A percentile compares a stretch with the other conserved stretches of the same genome.
These are phyloP conservation scores for Mycena indigotica DNA, from an alignment of 768 basidiomycete species.

Conservation along the genomic window DNA sequence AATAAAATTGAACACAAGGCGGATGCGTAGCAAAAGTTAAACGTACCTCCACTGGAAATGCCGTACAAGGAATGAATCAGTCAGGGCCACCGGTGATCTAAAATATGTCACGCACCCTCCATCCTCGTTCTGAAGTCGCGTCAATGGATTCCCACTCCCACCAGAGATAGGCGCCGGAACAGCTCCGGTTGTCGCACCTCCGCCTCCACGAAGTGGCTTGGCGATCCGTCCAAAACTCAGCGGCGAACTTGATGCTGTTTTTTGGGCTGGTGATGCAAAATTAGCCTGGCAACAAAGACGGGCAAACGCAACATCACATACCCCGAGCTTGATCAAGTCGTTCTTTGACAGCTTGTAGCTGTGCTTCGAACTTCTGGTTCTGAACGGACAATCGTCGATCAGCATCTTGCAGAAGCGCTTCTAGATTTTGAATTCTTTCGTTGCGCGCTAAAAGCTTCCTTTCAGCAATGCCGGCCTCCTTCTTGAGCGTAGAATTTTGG, in stretches of 20 bases:
- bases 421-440: slow-evolving; percentile 96
- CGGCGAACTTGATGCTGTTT: slow-evolving; percentile 66
- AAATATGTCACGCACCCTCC: slow-evolving; percentile 53
- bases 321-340: slow-evolving; percentile 91
- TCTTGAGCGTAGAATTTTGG: slow-evolving; percentile 96
- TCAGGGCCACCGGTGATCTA: slow-evolving; percentile 24
- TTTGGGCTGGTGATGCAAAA: slow-evolving; percentile 61
- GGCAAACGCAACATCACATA: too few species aligned
- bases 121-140: slow-evolving; percentile 82
- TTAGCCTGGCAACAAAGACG: slow-evolving; percentile 15
- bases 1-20: slow-evolving; percentile 26
- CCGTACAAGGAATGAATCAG: slow-evolving; percentile 30
- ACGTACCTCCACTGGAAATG: slow-evolving; percentile 43
- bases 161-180: slow-evolving; percentile 44
- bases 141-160: slow-evolving; percentile 61
- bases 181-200: slow-evolving; percentile 58
- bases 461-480: slow-evolving; percentile 95
- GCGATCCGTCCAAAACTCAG: slow-evolving; percentile 93
- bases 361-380: slow-evolving; percentile 94
- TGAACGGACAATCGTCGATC: slow-evolving; percentile 90
- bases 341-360: slow-evolving; percentile 89
- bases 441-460: slow-evolving; percentile 95
- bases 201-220: slow-evolving; percentile 93
- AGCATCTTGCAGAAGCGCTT: slow-evolving; percentile 89
- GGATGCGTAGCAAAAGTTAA: slow-evolving; percentile 24